Evolutionary conservation across 208 protist genomes (phyloP).

Genomic region (Naegleria gruberi): DNA sequence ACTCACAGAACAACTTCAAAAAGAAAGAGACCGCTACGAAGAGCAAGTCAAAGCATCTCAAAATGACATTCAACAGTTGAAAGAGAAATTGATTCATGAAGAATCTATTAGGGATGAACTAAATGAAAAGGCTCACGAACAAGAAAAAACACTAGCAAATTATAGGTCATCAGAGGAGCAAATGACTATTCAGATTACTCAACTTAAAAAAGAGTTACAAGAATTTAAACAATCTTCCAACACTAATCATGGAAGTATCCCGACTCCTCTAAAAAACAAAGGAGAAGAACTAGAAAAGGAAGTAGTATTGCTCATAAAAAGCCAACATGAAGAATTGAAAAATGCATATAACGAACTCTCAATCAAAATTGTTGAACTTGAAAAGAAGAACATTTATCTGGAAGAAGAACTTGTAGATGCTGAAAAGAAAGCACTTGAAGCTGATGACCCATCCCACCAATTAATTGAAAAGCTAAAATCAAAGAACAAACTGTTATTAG

Average conservation of each 20-base stretch:
- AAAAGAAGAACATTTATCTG: not conserved
- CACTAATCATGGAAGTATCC: not conserved
- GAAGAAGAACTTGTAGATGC: not conserved
- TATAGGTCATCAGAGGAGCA: not conserved
- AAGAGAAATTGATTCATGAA: not conserved
- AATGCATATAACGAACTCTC: not conserved
- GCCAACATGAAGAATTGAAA: not conserved
- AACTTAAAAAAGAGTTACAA: not conserved
- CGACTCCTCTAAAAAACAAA: not conserved
- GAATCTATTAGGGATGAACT: not conserved
- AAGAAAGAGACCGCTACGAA: not conserved
- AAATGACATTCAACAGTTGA: not conserved
- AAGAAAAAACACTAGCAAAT: not conserved
- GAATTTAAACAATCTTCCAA: not conserved
- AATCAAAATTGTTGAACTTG: not conserved
- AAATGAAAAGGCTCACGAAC: not conserved
- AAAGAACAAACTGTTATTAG: not conserved
- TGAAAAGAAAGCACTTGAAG: not conserved
- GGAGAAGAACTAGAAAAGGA: not conserved
- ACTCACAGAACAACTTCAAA: not conserved
- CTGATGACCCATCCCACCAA: not conserved
- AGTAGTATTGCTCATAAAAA: not conserved
- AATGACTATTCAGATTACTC: not conserved
- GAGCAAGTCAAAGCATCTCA: not conserved
- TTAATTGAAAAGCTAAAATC: not conserved